phyloP scores from a whole-genome alignment of 2,329 filamentous ascomycete species.

The Trichoderma lentiforme region DNA sequence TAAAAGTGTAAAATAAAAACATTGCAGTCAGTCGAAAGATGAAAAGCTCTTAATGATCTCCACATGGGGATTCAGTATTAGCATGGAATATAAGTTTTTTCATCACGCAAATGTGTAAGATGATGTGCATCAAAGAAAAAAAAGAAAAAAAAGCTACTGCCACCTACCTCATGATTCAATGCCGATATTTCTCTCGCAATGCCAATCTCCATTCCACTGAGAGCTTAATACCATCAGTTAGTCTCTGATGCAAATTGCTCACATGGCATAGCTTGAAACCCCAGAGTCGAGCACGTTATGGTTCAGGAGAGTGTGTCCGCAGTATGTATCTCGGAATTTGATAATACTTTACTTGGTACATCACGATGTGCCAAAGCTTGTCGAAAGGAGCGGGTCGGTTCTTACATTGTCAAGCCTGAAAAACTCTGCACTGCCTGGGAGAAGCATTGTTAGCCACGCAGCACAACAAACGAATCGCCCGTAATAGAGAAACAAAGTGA shows the following conservation, averaged over 20 bases:
- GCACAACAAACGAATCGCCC: neutral
- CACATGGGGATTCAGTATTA: conserved; percentile 70
- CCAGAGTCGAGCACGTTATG: conserved; percentile 13
- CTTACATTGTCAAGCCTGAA: conserved; percentile 11
- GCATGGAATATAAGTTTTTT: conserved; percentile 68
- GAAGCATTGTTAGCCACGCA: conserved; percentile 23
- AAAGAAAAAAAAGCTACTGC: conserved; percentile 19
- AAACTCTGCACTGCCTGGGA: neutral
- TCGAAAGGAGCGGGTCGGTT: neutral
- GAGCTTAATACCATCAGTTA: neutral
- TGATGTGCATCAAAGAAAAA: conserved; percentile 20
- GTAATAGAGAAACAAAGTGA: conserved; percentile 15
- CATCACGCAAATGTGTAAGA: conserved; percentile 53
- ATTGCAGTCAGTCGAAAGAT: conserved; percentile 72
- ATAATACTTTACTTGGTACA: conserved; percentile 40
- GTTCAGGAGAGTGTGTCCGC: conserved; percentile 37
- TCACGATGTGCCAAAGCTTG: conserved; percentile 31
- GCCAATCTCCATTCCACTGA: neutral
- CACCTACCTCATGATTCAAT: conserved; percentile 27
- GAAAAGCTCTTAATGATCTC: conserved; percentile 71
- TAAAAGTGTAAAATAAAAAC: conserved; percentile 24
- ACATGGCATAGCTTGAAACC: neutral
- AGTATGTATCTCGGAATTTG: conserved; percentile 43
- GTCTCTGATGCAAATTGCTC: neutral
- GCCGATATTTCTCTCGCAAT: neutral